Base-by-base conservation (phyloP, 1,284 basidiomycete species). In the Ustilago loliicola region DNA sequence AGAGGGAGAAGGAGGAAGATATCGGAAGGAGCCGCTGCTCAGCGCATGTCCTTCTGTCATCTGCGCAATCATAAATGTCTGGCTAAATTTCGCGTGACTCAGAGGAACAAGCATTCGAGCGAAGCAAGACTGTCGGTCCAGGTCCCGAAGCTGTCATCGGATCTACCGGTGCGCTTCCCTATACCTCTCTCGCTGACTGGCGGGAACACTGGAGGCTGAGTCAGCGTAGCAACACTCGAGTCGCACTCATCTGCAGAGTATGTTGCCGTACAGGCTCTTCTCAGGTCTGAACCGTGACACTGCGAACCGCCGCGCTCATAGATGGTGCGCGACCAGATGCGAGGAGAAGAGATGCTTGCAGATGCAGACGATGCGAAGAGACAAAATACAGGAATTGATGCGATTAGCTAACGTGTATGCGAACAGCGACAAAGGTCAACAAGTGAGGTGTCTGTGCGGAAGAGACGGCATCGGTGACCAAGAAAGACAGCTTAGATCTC, bases 191-290 rank as follows among this genome's bases (percentile, higher is more conserved):
- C 5, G 42, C 52, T 54, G 61, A 50, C 45, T 56, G 40, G 23
- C 30, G 17, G 11, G 8, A 21, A 42, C 13, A 29, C 51, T 56
- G 61, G 45, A 56, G 53, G 53, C 61, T 63, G 53, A 63, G 23
- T 63, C 61, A 56, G 40, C 40, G 11, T 23, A 47, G 27, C 27
- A 23, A 29, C 19, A 36, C 32, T 21, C 30, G 21, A 32, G 36
- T 3, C 17, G 32, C 32, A 34, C 11, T 34, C 32, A 34, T 7
- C 32, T 34, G n/a, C n/a, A n/a, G n/a, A n/a, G n/a, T n/a, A n/a
- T n/a, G n/a, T n/a, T n/a, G n/a, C n/a, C n/a, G n/a, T n/a, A n/a
- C n/a, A n/a, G n/a, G n/a, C n/a, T n/a, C n/a, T n/a, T n/a, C n/a
- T n/a, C n/a, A n/a, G n/a, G n/a, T n/a, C n/a, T n/a, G n/a, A n/a